A percentile compares a stretch with the other conserved stretches of the same genome.
Evolutionary conservation across 345 rosid species (phyloP).

Genomic region (Eutrema japonicum): DNA sequence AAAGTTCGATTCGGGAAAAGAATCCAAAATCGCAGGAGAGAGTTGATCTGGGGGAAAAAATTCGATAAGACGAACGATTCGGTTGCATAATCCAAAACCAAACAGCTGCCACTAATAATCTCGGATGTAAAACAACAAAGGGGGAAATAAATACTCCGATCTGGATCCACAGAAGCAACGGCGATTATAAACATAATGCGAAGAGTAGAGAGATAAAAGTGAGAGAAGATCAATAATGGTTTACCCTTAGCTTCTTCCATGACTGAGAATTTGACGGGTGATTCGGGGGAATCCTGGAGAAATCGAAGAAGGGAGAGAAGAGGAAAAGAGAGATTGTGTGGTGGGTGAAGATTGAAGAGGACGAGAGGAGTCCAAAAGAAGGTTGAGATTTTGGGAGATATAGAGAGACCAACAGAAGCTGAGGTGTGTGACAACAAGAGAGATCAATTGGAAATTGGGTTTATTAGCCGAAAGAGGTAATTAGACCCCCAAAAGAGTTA

Average conservation of each 20-base stretch:
- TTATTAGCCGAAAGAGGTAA: not conserved
- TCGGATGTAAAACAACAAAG: not conserved
- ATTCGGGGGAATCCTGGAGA: not conserved
- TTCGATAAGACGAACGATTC: not conserved
- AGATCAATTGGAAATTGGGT: not conserved
- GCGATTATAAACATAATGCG: slow-evolving; percentile 1
- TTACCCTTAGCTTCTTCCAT: slow-evolving; percentile 42
- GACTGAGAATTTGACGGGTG: slow-evolving; percentile 7
- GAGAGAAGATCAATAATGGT: slow-evolving; percentile 24
- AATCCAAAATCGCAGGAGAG: slow-evolving; percentile 13
- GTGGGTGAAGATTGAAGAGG: slow-evolving; percentile 31
- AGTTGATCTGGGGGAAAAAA: not conserved
- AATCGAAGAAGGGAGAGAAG: slow-evolving; percentile 2
- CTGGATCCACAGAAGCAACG: slow-evolving; percentile 22
- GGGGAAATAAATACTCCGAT: not conserved
- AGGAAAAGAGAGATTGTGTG: not conserved
- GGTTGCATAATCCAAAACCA: not conserved
- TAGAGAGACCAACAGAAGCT: slow-evolving; percentile 14
- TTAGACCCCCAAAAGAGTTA: not conserved
- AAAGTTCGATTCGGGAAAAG: not conserved
- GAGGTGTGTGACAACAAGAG: not conserved
- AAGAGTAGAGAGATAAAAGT: not conserved
- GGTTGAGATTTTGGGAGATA: slow-evolving; percentile 18
- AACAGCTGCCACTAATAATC: not conserved
- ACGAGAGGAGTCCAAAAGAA: slow-evolving; percentile 10